Evolutionary conservation across 148 eudicot species (phyloP).

Genomic region (Heliamphora exappendiculata): DNA sequence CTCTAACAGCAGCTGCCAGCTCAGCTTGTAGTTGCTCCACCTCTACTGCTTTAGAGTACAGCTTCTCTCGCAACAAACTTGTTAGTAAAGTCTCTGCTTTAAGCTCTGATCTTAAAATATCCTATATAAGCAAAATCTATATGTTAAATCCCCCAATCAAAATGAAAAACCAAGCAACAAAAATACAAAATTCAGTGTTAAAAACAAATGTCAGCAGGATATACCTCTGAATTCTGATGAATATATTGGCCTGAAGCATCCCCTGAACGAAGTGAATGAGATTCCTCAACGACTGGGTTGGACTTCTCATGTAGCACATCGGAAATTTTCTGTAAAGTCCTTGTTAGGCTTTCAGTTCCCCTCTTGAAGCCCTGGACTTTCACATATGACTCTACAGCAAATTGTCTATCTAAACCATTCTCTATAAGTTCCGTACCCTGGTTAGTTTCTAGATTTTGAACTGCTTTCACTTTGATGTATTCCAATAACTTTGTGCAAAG

Average conservation of each 20-base stretch:
- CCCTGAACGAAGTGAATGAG: constrained; percentile 20
- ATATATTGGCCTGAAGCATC: constrained; percentile 19
- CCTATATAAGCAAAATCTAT: constrained; percentile 29
- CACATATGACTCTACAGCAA: constrained; percentile 62
- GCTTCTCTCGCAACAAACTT: constrained; percentile 61
- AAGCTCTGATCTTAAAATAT: constrained; percentile 44
- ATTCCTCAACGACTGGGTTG: constrained; percentile 24
- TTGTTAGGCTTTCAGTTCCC: constrained; percentile 47
- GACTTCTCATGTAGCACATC: constrained; percentile 48
- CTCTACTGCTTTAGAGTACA: constrained; percentile 59
- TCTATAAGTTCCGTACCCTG: constrained; percentile 21
- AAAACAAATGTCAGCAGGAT: neutral
- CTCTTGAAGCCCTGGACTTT: constrained; percentile 72
- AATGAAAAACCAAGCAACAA: neutral
- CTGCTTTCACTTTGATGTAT: constrained; percentile 41
- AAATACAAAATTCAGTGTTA: neutral
- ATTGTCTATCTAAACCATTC: constrained; percentile 44
- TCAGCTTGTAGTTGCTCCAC: constrained; percentile 84
- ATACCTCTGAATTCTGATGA: constrained; percentile 49
- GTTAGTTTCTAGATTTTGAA: constrained; percentile 27
- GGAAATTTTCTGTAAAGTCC: constrained; percentile 46
- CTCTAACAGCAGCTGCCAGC: constrained; percentile 67
- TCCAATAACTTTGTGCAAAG: constrained; percentile 62
- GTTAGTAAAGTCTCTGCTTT: constrained; percentile 74
- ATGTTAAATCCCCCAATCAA: neutral